Evolutionary conservation across 495 filamentous ascomycete species (phyloP).

Genomic region (Filosporella fistucella): DNA sequence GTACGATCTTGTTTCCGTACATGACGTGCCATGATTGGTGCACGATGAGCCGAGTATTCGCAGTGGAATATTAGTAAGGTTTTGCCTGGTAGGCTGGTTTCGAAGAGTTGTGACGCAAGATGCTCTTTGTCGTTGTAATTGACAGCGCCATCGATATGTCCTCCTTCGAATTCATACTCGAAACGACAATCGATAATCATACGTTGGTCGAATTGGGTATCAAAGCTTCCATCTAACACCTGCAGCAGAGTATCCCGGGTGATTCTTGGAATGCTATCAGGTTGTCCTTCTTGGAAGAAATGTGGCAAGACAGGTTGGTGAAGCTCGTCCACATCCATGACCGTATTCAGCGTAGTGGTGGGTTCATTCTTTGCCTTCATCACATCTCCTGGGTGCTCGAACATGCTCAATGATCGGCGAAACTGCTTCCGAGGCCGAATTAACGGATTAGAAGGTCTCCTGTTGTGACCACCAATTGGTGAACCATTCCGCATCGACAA

Average conservation of each 20-base stretch:
- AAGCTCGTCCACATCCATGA: conserved; percentile 71
- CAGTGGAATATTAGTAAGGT: conserved; percentile 92
- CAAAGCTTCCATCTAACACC: conserved; percentile 83
- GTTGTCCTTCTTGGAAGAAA: conserved; percentile 75
- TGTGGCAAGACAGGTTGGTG: conserved; percentile 75
- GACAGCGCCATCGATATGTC: conserved; percentile 86
- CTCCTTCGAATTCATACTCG: conserved; percentile 97
- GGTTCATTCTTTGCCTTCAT: conserved; percentile 65
- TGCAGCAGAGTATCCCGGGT: conserved; percentile 71
- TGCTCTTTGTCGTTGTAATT: conserved; percentile 96
- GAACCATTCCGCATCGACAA: conserved; percentile 22
- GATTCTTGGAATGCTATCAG: conserved; percentile 84
- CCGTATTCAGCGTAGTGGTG: conserved; percentile 55
- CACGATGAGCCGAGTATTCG: conserved; percentile 95
- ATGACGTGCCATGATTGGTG: conserved; percentile 92
- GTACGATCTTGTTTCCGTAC: conserved; percentile 83
- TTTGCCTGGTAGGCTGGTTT: conserved; percentile 47
- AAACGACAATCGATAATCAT: conserved; percentile 95
- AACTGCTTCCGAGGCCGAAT: conserved; percentile 82
- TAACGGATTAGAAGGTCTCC: conserved; percentile 63
- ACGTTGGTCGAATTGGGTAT: conserved; percentile 65
- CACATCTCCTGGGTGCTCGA: conserved; percentile 83
- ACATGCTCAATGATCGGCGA: conserved; percentile 93
- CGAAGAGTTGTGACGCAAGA: conserved; percentile 74
- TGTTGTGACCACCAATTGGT: conserved; percentile 20